Conservation (phyloP, 2,329 filamentous ascomycete species). For the Xylariaceae sp. region DNA sequence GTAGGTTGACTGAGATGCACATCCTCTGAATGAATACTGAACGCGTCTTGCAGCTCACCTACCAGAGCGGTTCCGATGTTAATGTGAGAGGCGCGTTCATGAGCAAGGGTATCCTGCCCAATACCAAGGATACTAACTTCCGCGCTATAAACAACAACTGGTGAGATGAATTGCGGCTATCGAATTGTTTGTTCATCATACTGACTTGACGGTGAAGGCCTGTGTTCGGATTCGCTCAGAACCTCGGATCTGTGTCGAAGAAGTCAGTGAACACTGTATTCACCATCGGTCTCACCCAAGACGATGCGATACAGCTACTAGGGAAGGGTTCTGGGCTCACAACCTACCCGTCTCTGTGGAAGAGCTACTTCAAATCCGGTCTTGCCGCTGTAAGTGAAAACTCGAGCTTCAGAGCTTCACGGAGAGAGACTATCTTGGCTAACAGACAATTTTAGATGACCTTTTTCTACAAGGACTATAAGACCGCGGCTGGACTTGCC, state of each 20-base stretch:
- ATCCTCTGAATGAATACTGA: slow-evolving; percentile 3
- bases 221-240: slow-evolving; percentile 70
- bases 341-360: slow-evolving; percentile 70
- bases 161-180: slow-evolving; percentile 16
- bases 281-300: slow-evolving; percentile 70
- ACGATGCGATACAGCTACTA: slow-evolving; percentile 70
- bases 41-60: slow-evolving; percentile 47
- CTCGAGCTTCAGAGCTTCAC: too few relatives aligned
- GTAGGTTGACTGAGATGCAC: slow-evolving; percentile 29
- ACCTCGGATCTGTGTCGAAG: slow-evolving; percentile 44
- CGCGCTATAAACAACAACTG: slow-evolving; percentile 61
- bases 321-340: slow-evolving; percentile 56
- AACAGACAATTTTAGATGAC: slow-evolving; percentile 37
- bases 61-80: slow-evolving; percentile 63
- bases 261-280: slow-evolving; percentile 51
- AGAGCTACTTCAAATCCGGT: slow-evolving; percentile 60
- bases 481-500: slow-evolving; percentile 51
- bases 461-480: slow-evolving; percentile 73
- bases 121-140: slow-evolving; percentile 59
- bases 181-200: background rate
- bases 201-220: slow-evolving; percentile 44
- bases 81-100: slow-evolving; percentile 63
- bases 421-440: background rate
- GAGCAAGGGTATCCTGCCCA: slow-evolving; percentile 54
- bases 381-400: slow-evolving; percentile 45